These are phyloP conservation scores for Diaporthe australafricana DNA, from an alignment of 2,329 filamentous ascomycete species.

Conservation along the genomic window DNA sequence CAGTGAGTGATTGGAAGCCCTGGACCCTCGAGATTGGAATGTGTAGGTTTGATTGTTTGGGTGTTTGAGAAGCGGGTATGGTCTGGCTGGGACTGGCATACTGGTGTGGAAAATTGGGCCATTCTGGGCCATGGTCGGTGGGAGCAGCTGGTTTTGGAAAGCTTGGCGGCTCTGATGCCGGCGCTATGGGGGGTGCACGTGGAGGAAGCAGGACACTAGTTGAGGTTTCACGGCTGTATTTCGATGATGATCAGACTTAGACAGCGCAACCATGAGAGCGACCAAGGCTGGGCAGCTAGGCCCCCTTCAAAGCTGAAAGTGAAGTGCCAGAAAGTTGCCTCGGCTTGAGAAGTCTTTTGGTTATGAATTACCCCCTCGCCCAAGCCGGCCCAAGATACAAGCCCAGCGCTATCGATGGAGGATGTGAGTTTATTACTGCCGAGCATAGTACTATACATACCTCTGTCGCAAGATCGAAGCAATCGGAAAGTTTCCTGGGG, in stretches of 20 bases:
- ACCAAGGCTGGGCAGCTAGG: conserved; percentile 12
- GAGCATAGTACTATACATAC: not conserved
- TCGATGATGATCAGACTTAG: not conserved
- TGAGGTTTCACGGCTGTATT: not conserved
- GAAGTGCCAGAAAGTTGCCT: conserved; percentile 12
- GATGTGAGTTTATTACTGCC: not conserved
- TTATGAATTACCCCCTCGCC: not conserved
- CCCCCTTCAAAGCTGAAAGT: not conserved
- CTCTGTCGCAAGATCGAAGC: not conserved
- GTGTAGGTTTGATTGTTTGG: not conserved
- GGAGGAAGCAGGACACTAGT: not conserved
- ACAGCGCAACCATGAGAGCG: not conserved
- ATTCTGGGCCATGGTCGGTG: not conserved
- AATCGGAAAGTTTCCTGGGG: conserved; percentile 17
- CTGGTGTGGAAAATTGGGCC: not conserved
- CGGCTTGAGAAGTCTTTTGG: not conserved
- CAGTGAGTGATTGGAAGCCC: not conserved
- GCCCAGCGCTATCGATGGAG: not conserved
- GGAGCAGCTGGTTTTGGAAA: not conserved
- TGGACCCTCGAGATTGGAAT: not conserved
- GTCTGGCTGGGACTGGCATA: not conserved
- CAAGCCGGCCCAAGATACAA: conserved; percentile 7
- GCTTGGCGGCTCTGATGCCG: not conserved
- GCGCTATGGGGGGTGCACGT: conserved; percentile 5
- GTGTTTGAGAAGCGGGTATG: not conserved